Conservation (phyloP, 2,329 filamentous ascomycete species). For the Pseudomassariella vexata region DNA sequence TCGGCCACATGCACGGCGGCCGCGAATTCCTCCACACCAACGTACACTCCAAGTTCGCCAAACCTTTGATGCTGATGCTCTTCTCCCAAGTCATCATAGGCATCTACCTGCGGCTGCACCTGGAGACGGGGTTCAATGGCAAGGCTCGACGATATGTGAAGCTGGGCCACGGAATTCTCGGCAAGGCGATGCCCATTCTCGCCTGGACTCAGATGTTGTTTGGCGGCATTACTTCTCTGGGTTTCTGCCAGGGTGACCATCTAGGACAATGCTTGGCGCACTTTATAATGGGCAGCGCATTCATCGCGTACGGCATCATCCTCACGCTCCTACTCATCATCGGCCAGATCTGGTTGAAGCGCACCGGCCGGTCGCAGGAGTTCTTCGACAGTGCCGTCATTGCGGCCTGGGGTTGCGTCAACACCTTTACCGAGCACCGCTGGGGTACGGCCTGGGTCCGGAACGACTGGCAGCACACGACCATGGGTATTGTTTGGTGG, state of each 20-base stretch:
- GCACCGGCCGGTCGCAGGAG: constrained; percentile 83
- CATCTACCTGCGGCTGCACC: constrained; percentile 81
- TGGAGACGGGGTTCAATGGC: constrained; percentile 77
- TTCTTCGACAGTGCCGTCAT: constrained; percentile 94
- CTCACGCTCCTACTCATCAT: constrained; percentile 82
- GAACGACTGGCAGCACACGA: constrained; percentile 95
- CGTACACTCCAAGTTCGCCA: constrained; percentile 76
- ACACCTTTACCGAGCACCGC: constrained; percentile 95
- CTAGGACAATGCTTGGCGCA: constrained; percentile 89
- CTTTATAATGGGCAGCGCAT: constrained; percentile 98
- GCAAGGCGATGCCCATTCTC: constrained; percentile 80
- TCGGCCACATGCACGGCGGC: constrained; percentile 86
- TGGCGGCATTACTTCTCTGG: constrained; percentile 84
- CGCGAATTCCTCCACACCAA: constrained; percentile 74
- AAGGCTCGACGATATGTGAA: constrained; percentile 69
- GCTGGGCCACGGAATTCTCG: constrained; percentile 70
- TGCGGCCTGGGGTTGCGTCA: constrained; percentile 91
- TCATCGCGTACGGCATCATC: constrained; percentile 87
- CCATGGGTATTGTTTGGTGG: constrained; percentile 99
- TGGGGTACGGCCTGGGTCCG: constrained; percentile 87
- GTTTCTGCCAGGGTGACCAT: constrained; percentile 90
- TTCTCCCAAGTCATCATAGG: constrained; percentile 73
- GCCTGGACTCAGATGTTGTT: constrained; percentile 95
- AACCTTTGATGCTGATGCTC: constrained; percentile 73
- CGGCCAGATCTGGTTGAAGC: constrained; percentile 79